Percentiles rank a stretch among this genome's conserved stretches.
Conservation (phyloP, 2,329 filamentous ascomycete species). For the Emericellopsis atlantica region DNA sequence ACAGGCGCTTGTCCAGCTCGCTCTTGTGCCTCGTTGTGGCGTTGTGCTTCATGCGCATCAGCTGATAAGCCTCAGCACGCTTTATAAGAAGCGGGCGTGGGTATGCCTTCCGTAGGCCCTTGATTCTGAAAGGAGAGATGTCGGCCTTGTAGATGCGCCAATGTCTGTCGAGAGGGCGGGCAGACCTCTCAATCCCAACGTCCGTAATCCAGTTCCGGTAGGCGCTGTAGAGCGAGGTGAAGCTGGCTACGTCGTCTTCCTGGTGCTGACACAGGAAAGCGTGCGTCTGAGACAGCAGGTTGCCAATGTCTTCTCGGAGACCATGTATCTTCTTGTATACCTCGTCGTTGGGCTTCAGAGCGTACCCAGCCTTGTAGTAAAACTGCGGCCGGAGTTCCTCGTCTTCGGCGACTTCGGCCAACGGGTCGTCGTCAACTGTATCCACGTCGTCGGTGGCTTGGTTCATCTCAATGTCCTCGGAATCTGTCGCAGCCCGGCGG, state of each 20-base stretch:
- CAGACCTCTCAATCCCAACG: conserved; percentile 89
- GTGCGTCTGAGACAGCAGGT: conserved; percentile 73
- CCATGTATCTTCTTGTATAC: conserved; percentile 68
- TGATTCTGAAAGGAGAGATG: conserved; percentile 87
- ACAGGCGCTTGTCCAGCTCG: conserved; percentile 72
- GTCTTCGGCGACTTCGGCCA: conserved; percentile 58
- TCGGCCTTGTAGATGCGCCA: conserved; percentile 76
- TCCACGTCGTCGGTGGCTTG: conserved; percentile 23
- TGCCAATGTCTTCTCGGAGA: conserved; percentile 68
- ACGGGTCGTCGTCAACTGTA: conserved; percentile 34
- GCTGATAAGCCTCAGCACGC: conserved; percentile 85
- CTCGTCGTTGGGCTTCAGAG: conserved; percentile 40
- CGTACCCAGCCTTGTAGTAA: conserved; percentile 78
- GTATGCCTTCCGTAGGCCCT: conserved; percentile 82
- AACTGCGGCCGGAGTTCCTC: conserved; percentile 79
- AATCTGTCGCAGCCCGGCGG: conserved; percentile 47
- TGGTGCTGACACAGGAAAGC: conserved; percentile 70
- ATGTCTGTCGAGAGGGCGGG: conserved; percentile 82
- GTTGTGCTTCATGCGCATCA: conserved; percentile 90
- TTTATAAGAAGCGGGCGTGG: conserved; percentile 85
- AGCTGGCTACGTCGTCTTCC: conserved; percentile 92
- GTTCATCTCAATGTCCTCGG: conserved; percentile 36
- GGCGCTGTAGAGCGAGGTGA: conserved; percentile 82
- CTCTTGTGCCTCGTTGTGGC: conserved; percentile 78
- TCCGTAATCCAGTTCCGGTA: conserved; percentile 97